Conservation (phyloP, 768 basidiomycete genomes). For the Rhodocollybia butyracea region DNA sequence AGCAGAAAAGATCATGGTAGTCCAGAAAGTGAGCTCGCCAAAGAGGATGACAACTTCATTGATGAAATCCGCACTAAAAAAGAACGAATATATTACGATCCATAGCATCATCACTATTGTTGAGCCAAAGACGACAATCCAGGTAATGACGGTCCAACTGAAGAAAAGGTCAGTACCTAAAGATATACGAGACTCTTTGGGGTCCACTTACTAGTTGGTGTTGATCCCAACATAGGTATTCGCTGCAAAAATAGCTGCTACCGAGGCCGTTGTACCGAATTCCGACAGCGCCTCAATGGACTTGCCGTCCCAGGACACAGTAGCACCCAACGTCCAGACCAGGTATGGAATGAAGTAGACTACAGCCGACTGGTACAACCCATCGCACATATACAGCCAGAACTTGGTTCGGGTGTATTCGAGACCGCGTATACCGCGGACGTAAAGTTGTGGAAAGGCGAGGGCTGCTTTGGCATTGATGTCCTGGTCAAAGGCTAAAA, state of each 20-base stretch:
- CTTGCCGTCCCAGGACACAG: constrained; percentile 74
- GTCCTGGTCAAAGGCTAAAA: constrained; percentile 89
- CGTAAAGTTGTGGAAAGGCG: constrained; percentile 94
- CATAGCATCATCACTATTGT: constrained; percentile 82
- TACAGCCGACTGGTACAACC: constrained; percentile 86
- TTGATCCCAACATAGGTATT: constrained; percentile 90
- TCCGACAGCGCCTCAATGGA: constrained; percentile 79
- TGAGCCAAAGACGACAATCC: constrained; percentile 77
- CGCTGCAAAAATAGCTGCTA: constrained; percentile 83
- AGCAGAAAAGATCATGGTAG: constrained; percentile 66
- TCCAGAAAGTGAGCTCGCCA: constrained; percentile 81
- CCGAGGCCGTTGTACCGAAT: constrained; percentile 89
- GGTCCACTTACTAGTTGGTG: constrained; percentile 74
- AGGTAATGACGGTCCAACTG: constrained; percentile 84
- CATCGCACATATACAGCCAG: constrained; percentile 94
- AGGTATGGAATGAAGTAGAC: constrained; percentile 86
- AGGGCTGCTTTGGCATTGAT: constrained; percentile 85
- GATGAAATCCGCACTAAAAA: constrained; percentile 68
- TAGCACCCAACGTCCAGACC: constrained; percentile 62
- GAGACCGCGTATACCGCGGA: constrained; percentile 88
- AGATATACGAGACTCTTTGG: constrained; percentile 8
- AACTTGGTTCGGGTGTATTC: constrained; percentile 92
- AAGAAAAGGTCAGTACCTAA: neutral
- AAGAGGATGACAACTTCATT: constrained; percentile 73
- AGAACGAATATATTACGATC: constrained; percentile 85